These are phyloP conservation scores for Didymella keratinophila DNA, from an alignment of 2,329 filamentous ascomycete species.

Conservation along the genomic window DNA sequence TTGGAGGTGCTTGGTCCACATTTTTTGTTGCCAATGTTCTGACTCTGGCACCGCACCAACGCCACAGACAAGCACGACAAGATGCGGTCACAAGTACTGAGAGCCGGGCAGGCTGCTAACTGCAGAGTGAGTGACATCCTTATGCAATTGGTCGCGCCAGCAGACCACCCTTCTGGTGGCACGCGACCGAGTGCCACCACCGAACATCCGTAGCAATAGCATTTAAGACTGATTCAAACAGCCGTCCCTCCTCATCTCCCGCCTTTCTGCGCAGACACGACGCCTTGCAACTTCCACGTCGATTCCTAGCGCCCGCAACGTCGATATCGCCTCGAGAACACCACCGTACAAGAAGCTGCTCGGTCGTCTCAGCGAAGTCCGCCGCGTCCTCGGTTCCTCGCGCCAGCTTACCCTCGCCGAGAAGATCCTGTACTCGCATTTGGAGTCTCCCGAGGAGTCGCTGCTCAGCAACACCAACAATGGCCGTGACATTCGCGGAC, in stretches of 20 bases:
- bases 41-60: constrained; percentile 28
- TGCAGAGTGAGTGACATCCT: constrained; percentile 39
- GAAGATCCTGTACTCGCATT: constrained; percentile 97
- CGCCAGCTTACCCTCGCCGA: constrained; percentile 84
- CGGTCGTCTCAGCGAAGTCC: constrained; percentile 77
- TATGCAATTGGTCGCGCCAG: constrained; percentile 8
- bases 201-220: not conserved
- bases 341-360: constrained; percentile 86
- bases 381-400: constrained; percentile 71
- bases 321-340: constrained; percentile 63
- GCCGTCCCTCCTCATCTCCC: constrained; percentile 36
- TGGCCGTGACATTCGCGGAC: constrained; percentile 82
- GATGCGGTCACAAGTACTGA: constrained; percentile 48
- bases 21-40: constrained; percentile 38
- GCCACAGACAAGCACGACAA: constrained; percentile 30
- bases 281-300: constrained; percentile 46
- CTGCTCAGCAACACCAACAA: constrained; percentile 83
- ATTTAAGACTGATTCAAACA: constrained; percentile 26
- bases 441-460: constrained; percentile 88
- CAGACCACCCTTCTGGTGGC: not conserved
- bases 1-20: constrained; percentile 21
- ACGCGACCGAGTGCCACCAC: not conserved
- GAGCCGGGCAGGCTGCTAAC: constrained; percentile 42
- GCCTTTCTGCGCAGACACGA: constrained; percentile 30
- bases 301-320: constrained; percentile 34